Conservation (phyloP, 2,329 filamentous ascomycete species). For the Epicoccum nigrum region DNA sequence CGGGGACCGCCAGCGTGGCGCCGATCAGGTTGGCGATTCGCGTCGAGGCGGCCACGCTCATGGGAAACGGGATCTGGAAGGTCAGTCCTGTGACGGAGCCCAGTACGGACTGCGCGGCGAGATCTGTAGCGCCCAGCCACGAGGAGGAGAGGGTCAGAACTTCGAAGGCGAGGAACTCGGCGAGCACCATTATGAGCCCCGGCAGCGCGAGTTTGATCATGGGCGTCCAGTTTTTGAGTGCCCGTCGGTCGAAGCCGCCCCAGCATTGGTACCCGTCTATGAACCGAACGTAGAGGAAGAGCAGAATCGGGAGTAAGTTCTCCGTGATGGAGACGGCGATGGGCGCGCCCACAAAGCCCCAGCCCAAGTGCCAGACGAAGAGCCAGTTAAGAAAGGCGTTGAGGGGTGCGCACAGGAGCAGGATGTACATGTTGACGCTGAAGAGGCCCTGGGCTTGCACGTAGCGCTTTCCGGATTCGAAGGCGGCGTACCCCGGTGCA, state of each 20-base stretch:
- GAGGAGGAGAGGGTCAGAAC: constrained; percentile 83
- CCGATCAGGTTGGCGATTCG: constrained; percentile 92
- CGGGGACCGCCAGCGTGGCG: constrained; percentile 79
- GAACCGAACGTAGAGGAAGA: constrained; percentile 76
- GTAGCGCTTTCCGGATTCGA: constrained; percentile 83
- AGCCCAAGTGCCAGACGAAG: constrained; percentile 69
- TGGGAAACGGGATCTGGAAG: constrained; percentile 90
- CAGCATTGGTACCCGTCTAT: constrained; percentile 77
- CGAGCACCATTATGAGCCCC: constrained; percentile 91
- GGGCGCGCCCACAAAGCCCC: constrained; percentile 75
- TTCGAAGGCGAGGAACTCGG: constrained; percentile 93
- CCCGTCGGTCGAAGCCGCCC: constrained; percentile 75
- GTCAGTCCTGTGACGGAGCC: constrained; percentile 78
- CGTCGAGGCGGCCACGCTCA: constrained; percentile 86
- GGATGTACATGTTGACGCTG: constrained; percentile 79
- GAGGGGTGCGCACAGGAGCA: constrained; percentile 80
- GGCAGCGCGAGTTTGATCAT: constrained; percentile 90
- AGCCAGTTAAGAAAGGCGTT: constrained; percentile 83
- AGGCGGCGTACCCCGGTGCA: constrained; percentile 75
- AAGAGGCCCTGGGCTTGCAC: constrained; percentile 90
- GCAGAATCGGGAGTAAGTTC: constrained; percentile 72
- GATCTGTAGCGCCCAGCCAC: constrained; percentile 76
- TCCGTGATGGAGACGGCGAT: constrained; percentile 78
- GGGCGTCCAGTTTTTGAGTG: constrained; percentile 75
- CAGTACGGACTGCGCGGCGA: constrained; percentile 88